Evolutionary conservation across 2,329 filamentous ascomycete species (phyloP).

Genomic region (Clonostachys rhizophaga): DNA sequence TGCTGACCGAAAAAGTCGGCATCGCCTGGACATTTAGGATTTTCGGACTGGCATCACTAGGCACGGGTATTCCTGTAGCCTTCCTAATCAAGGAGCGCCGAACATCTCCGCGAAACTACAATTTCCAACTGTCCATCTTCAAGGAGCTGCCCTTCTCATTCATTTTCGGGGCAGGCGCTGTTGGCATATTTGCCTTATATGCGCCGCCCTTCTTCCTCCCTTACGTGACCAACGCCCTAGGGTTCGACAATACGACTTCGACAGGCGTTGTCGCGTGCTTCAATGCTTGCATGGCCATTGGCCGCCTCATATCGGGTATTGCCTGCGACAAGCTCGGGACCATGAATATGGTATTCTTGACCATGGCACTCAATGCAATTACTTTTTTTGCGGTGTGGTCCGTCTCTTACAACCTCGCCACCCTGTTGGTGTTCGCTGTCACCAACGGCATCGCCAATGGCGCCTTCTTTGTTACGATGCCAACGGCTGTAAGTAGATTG

Average conservation of each 20-base stretch:
- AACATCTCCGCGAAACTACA: slow-evolving; percentile 3
- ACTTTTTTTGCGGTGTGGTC: slow-evolving; percentile 58
- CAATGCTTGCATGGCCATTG: slow-evolving; percentile 51
- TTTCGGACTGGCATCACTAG: slow-evolving; percentile 41
- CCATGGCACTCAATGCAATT: slow-evolving; percentile 41
- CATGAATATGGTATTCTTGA: slow-evolving; percentile 44
- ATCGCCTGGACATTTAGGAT: slow-evolving; percentile 43
- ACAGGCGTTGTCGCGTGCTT: slow-evolving; percentile 56
- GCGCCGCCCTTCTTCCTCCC: slow-evolving; percentile 57
- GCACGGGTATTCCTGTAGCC: slow-evolving; percentile 46
- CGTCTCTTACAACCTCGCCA: slow-evolving; percentile 41
- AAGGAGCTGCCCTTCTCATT: slow-evolving; percentile 39
- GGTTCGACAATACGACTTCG: slow-evolving; percentile 40
- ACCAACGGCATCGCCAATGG: slow-evolving; percentile 55
- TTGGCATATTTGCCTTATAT: slow-evolving; percentile 54
- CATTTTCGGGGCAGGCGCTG: slow-evolving; percentile 44
- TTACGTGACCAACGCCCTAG: slow-evolving; percentile 44
- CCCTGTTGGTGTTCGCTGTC: slow-evolving; percentile 49
- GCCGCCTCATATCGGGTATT: slow-evolving; percentile 45
- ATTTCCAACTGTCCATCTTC: slow-evolving; percentile 45
- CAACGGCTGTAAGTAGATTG: slow-evolving; percentile 42
- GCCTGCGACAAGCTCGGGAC: slow-evolving; percentile 46
- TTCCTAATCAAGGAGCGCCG: slow-evolving; percentile 40
- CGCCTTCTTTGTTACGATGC: slow-evolving; percentile 56
- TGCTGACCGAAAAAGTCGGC: slow-evolving; percentile 25